Conservation (phyloP, 345 rosid species). For the Eucalyptus melliodora region DNA sequence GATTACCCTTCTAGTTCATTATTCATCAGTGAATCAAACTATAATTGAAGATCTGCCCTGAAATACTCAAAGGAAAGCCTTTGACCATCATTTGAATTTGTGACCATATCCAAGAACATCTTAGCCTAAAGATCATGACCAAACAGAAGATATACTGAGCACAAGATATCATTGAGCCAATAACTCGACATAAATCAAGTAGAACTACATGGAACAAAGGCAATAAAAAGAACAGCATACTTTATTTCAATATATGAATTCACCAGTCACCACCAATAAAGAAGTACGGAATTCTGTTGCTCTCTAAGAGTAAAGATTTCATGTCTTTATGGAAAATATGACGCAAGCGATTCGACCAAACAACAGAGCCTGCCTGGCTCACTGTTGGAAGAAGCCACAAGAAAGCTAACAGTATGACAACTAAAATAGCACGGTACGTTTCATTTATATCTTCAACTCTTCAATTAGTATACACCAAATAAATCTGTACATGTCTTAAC, state of each 20-base stretch:
- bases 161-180: neutral
- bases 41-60: neutral
- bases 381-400: neutral
- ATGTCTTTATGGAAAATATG: neutral
- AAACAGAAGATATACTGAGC: neutral
- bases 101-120: neutral
- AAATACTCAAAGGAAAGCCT: neutral
- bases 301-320: neutral
- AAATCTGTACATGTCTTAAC: neutral
- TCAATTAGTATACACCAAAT: neutral
- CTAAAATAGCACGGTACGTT: neutral
- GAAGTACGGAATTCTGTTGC: neutral
- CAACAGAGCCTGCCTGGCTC: neutral
- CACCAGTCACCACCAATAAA: neutral
- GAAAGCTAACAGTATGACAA: neutral
- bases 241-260: neutral
- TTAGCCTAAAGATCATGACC: neutral
- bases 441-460: neutral
- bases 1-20: neutral
- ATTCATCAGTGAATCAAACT: neutral
- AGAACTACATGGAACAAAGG: neutral
- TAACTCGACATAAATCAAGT: neutral
- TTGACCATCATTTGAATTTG: neutral
- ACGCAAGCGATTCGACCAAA: neutral
- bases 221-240: neutral